Evolutionary conservation across 805 yeast species (phyloP), one percentile per base, ranked within the genome.

Genomic region (Lipomyces sp.): DNA sequence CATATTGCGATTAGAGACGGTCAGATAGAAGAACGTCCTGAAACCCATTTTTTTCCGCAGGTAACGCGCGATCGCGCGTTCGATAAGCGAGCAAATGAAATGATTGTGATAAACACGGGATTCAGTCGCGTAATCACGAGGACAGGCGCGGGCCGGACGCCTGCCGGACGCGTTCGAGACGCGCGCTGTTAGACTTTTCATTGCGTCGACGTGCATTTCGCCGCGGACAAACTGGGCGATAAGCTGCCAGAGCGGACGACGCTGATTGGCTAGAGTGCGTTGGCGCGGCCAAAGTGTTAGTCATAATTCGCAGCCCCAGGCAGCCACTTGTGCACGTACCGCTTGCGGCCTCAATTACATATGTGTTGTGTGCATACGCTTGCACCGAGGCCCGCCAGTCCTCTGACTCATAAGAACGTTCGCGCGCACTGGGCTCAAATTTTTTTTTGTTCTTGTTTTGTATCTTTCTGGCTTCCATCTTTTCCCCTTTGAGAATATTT

Each of bases 321-420:
- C 34, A 56, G 15, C 3, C 8, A 42, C 48, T 4, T 1, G 8
- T 1, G 10, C 24, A 8, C 18, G 18, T 15, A 8, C 48, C n/a
- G 10, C 10, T n/a, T 42, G 48, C 3, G 48, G 48, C 24, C 48
- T 42, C 48, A 42, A 42, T 42, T 42, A 24, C 48, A 37, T 7
- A 42, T 5, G 3, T 7, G n/a, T 42, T 0, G 48, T n/a, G 3
- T 15, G 48, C 48, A 42, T 42, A 1, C 18, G 4, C 7, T 42
- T 15, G n/a, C 48, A 42, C 3, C 18, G 24, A 1, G 2, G 3
- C 10, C 15, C 18, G 7, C 48, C 15, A 42, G 7, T 5, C 24
- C 24, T 34, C 58, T 63, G 63, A 63, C 62, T 58, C 65, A 64
- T 60, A 64, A 60, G 53, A 56, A 10, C 35, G 39, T 24, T 18